Evolutionary conservation across 345 rosid species (phyloP).

Genomic region (Eucalyptus regnans): DNA sequence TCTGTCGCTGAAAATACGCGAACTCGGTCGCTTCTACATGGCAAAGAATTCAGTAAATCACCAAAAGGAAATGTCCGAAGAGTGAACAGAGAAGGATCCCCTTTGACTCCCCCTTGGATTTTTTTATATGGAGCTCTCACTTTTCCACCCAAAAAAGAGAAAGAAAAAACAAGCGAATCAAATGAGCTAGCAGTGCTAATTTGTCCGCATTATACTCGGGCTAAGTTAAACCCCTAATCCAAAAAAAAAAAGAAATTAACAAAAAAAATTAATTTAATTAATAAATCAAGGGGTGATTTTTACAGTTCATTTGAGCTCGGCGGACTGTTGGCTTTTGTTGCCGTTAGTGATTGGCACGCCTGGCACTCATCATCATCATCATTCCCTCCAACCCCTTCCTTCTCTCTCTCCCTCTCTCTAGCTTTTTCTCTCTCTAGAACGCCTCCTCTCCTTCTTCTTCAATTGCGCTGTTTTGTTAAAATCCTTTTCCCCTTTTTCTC

Average conservation of each 20-base stretch:
- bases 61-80: neutral
- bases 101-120: neutral
- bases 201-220: neutral
- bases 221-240: neutral
- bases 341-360: slow-evolving; percentile 98
- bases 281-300: neutral
- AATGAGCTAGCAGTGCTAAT: neutral
- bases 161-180: neutral
- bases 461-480: neutral
- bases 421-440: neutral
- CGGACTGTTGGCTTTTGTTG: slow-evolving; percentile 21
- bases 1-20: neutral
- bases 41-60: neutral
- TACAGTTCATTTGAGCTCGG: neutral
- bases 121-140: too few species aligned
- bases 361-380: slow-evolving; percentile 78
- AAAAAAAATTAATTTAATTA: neutral
- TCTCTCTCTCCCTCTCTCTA: slow-evolving; percentile 7
- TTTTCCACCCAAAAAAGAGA: neutral
- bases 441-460: neutral
- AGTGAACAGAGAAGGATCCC: neutral
- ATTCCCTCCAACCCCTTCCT: slow-evolving; percentile 14
- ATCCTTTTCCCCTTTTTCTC: neutral
- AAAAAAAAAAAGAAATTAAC: neutral
- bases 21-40: neutral